A percentile compares a stretch with the other conserved stretches of the same genome.
Conservation (phyloP, 139 green algal genomes). For the Edaphochlamys debaryana region DNA sequence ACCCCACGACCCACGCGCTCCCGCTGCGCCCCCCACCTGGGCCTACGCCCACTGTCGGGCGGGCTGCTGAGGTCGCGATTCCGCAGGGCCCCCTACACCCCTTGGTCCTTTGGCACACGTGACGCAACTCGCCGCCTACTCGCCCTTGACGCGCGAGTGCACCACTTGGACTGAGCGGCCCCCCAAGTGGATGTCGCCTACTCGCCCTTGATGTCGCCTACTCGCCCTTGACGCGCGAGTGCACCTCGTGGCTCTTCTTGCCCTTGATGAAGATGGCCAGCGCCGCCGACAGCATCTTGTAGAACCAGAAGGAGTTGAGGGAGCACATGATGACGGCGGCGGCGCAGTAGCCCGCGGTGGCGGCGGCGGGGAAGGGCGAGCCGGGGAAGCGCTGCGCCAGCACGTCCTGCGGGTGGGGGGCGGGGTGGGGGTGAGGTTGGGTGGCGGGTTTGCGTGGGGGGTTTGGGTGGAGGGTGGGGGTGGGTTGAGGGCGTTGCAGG, state of each 20-base stretch:
- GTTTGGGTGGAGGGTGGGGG: background rate
- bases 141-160: conserved; percentile 15
- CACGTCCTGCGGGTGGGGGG: background rate
- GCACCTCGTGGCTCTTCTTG: conserved; percentile 34
- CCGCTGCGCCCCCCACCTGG: no score
- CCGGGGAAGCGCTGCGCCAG: background rate
- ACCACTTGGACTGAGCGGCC: no score
- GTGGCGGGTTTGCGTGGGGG: no score
- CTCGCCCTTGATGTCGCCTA: conserved; percentile 31
- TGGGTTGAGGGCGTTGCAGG: background rate
- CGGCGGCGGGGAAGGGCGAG: conserved; percentile 37
- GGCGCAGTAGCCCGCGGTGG: conserved; percentile 53
- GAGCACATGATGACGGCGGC: conserved; percentile 53
- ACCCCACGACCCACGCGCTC: no score
- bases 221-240: conserved; percentile 26
- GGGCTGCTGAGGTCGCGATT: no score
- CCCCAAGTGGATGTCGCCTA: no score
- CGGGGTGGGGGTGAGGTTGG: background rate
- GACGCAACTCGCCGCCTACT: no score
- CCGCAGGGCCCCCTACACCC: no score
- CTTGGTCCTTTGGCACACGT: no score
- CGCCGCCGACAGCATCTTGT: conserved; percentile 53
- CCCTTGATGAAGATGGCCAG: conserved; percentile 13
- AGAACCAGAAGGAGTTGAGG: conserved; percentile 68
- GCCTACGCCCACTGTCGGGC: no score